Conservation (phyloP, 306 rosid species). For the Sicyos edulis region DNA sequence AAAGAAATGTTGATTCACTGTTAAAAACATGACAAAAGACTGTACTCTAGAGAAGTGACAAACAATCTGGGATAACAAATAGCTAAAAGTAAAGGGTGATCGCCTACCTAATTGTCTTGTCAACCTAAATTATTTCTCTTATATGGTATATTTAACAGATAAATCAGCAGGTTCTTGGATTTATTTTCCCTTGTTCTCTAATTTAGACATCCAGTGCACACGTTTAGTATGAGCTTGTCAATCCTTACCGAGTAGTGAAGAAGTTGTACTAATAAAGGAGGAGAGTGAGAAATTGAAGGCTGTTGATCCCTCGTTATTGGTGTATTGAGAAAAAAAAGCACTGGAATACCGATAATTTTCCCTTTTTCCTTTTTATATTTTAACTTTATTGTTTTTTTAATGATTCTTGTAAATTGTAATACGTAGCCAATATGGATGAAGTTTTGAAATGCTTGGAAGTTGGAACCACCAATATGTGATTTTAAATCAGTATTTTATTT, state of each 20-base stretch:
- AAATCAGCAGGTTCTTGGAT: background rate
- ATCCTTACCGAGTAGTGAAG: background rate
- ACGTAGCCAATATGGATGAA: slow-evolving; percentile 2
- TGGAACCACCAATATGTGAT: background rate
- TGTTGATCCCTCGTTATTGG: background rate
- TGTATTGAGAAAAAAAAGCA: background rate
- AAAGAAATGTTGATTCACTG: background rate
- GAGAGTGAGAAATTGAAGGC: background rate
- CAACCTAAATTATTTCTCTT: background rate
- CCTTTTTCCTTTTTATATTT: background rate
- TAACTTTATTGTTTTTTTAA: background rate
- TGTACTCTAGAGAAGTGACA: background rate
- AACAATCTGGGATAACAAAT: slow-evolving; percentile 1
- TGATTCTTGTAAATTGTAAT: background rate
- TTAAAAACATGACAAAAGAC: background rate
- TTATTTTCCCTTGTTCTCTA: background rate
- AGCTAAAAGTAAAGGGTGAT: background rate
- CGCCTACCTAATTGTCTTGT: background rate
- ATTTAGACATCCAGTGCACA: background rate
- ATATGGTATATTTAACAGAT: background rate
- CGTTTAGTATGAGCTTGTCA: background rate
- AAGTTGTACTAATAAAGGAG: background rate
- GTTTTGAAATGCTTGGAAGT: slow-evolving; percentile 3
- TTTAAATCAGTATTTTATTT: background rate
- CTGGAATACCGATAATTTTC: background rate